Percentiles rank a stretch among this genome's conserved stretches.
These are phyloP conservation scores for Schizosaccharomyces japonicus DNA, from an alignment of 805 yeast genomes.

Conservation along the genomic window DNA sequence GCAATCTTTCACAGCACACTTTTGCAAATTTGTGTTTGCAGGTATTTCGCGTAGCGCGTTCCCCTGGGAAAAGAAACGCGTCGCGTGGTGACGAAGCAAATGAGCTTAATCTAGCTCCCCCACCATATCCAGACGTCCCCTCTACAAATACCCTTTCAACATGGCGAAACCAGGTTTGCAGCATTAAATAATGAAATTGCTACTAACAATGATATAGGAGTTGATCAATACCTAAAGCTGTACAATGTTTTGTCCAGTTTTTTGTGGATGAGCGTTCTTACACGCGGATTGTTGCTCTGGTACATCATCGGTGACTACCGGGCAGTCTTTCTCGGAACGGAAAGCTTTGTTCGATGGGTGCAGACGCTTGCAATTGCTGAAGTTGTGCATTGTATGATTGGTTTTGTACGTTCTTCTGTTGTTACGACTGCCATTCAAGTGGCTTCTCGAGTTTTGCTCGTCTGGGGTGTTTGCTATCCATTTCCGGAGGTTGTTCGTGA, in stretches of 20 bases:
- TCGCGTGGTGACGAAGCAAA: no score
- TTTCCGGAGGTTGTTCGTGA: conserved; percentile 53
- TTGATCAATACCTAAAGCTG: neutral
- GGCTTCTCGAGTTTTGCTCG: conserved; percentile 57
- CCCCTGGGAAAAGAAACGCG: no score
- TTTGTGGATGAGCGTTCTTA: neutral
- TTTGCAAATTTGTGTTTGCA: no score
- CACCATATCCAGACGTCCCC: no score
- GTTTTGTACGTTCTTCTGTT: conserved; percentile 57
- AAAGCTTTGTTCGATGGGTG: conserved; percentile 31
- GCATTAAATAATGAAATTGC: no score
- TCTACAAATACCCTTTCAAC: no score
- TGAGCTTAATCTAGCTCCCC: no score
- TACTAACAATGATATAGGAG: no score
- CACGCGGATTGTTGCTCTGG: neutral
- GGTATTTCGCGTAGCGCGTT: no score
- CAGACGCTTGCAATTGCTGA: conserved; percentile 70
- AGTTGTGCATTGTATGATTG: conserved; percentile 27
- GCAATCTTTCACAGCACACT: no score
- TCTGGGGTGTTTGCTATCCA: conserved; percentile 55
- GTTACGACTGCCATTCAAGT: conserved; percentile 74
- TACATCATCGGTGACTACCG: neutral
- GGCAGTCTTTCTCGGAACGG: conserved; percentile 7
- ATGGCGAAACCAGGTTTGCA: no score
- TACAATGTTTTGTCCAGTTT: neutral